phyloP scores from a whole-genome alignment of 1,284 basidiomycete genomes.

The Ustilago curta region DNA sequence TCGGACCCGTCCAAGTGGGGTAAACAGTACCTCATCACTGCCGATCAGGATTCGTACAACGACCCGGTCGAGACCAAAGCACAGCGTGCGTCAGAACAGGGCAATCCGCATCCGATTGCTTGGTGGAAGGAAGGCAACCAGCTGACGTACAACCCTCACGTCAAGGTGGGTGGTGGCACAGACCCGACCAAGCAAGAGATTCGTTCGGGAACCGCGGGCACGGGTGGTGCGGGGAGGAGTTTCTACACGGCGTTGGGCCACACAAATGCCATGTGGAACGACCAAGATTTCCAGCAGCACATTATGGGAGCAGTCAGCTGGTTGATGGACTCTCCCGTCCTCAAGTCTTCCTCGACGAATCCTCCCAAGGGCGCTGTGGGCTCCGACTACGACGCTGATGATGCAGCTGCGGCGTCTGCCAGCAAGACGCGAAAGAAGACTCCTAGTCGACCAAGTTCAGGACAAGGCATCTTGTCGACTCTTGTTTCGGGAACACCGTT shows the following conservation, averaged over 20 bases:
- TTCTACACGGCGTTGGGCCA: conserved; percentile 61
- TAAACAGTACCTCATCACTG: conserved; percentile 54
- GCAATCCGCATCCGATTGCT: conserved; percentile 57
- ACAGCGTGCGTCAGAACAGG: conserved; percentile 43
- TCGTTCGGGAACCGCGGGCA: conserved; percentile 41
- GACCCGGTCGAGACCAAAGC: conserved; percentile 41
- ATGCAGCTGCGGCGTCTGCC: background rate
- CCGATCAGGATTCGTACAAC: conserved; percentile 44
- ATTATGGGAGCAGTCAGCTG: conserved; percentile 55
- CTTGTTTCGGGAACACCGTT: conserved; percentile 35
- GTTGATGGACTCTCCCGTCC: conserved; percentile 52
- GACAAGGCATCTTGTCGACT: conserved; percentile 15
- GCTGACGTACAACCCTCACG: conserved; percentile 41
- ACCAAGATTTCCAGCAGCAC: conserved; percentile 50
- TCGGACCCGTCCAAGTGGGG: conserved; percentile 49
- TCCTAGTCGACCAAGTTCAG: background rate
- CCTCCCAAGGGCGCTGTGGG: conserved; percentile 26
- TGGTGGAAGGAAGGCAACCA: conserved; percentile 62
- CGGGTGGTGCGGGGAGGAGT: conserved; percentile 49
- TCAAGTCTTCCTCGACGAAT: conserved; percentile 30
- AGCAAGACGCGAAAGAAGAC: background rate
- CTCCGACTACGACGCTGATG: conserved; percentile 20
- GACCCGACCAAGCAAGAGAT: conserved; percentile 50
- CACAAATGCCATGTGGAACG: conserved; percentile 51
- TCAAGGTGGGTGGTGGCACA: conserved; percentile 51